Percentiles rank a stretch among this genome's conserved stretches.
These are phyloP conservation scores for Phytophthora multivora DNA, from an alignment of 352 stramenopile genomes.

Conservation along the genomic window DNA sequence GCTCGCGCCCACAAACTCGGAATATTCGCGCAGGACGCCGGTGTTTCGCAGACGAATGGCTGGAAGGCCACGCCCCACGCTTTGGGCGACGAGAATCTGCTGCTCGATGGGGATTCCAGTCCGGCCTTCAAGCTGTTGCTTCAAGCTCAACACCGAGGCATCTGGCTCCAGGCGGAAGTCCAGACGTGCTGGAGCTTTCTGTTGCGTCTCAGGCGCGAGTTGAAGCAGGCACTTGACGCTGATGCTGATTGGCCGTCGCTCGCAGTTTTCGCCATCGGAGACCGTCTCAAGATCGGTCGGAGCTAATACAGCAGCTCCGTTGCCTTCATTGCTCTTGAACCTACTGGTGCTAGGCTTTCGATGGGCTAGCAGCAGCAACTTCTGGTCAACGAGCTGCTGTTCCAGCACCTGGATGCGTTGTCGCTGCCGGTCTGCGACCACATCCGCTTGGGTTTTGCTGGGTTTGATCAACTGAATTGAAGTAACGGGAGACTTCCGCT, in stretches of 20 bases:
- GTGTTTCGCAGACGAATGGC: constrained; percentile 35
- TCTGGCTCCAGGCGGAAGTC: constrained; percentile 25
- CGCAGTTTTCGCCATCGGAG: constrained; percentile 1
- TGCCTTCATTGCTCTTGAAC: not conserved
- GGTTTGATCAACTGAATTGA: constrained; percentile 6
- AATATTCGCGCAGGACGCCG: constrained; percentile 26
- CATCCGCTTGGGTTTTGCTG: constrained; percentile 19
- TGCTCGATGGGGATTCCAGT: constrained; percentile 28
- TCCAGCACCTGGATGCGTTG: constrained; percentile 63
- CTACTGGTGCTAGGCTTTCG: constrained; percentile 4
- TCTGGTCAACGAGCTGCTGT: constrained; percentile 72
- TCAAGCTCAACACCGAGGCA: constrained; percentile 34
- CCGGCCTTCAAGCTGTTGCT: constrained; percentile 31
- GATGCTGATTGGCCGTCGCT: constrained; percentile 8
- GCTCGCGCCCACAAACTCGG: constrained; percentile 9
- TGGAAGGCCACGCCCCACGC: constrained; percentile 2
- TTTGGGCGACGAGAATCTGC: constrained; percentile 36
- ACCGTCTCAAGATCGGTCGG: constrained; percentile 21
- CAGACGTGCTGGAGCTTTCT: constrained; percentile 8
- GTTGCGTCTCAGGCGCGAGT: constrained; percentile 5
- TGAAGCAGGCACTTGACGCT: constrained; percentile 33
- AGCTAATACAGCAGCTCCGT: constrained; percentile 7
- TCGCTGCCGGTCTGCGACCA: constrained; percentile 45
- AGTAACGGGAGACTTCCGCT: not conserved
- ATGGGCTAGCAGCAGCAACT: constrained; percentile 42